These are phyloP conservation scores for Cystofilobasidium macerans DNA, from an alignment of 768 basidiomycete species.

Conservation along the genomic window DNA sequence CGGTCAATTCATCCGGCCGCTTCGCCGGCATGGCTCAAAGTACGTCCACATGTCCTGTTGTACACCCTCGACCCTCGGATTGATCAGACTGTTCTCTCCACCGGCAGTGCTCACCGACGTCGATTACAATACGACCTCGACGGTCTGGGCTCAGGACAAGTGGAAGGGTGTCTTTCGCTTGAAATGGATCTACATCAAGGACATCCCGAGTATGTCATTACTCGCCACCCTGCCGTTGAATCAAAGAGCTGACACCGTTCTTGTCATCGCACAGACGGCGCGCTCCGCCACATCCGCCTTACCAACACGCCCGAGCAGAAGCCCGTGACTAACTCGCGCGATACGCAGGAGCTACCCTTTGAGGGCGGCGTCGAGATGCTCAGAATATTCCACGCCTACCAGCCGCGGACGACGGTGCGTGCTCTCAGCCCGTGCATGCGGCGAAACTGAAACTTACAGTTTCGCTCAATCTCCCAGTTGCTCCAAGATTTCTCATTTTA, in stretches of 20 bases:
- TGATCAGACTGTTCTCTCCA: background rate
- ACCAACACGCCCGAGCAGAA: constrained; percentile 96
- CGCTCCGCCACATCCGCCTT: constrained; percentile 75
- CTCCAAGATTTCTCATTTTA: constrained; percentile 56
- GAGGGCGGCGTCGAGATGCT: constrained; percentile 97
- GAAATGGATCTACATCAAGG: constrained; percentile 92
- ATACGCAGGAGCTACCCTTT: constrained; percentile 90
- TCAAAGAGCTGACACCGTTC: constrained; percentile 47
- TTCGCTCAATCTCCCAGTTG: too few species aligned
- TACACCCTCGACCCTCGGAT: too few species aligned
- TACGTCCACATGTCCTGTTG: background rate
- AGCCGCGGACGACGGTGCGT: constrained; percentile 64
- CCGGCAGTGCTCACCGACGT: constrained; percentile 25
- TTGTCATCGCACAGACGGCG: constrained; percentile 45
- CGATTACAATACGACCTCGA: constrained; percentile 37
- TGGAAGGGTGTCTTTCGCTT: constrained; percentile 99
- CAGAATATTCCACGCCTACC: constrained; percentile 81
- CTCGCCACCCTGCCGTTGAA: background rate
- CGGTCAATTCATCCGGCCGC: constrained; percentile 57
- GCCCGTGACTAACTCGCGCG: constrained; percentile 94
- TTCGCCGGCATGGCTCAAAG: constrained; percentile 26
- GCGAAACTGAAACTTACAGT: too few species aligned
- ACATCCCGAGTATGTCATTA: constrained; percentile 42
- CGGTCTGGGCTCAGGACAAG: constrained; percentile 98
- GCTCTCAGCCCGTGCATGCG: too few species aligned